A percentile compares a stretch with the other conserved stretches of the same genome.
phyloP scores from a whole-genome alignment of 805 yeast genomes.

The Candida fluviatilis region DNA sequence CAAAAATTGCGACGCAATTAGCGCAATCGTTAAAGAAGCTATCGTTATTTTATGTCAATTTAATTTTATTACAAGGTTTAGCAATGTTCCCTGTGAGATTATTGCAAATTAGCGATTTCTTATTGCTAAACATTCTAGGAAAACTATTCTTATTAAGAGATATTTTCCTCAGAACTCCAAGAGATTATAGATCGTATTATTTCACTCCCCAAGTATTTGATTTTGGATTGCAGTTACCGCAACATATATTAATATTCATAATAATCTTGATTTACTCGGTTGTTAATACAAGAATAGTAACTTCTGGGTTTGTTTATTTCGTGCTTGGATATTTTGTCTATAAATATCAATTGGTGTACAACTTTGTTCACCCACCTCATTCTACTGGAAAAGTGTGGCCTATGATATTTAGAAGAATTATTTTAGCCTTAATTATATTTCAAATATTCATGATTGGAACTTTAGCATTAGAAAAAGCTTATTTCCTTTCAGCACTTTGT shows the following conservation, averaged over 20 bases:
- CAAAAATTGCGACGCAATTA: conserved; percentile 79
- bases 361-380: conserved; percentile 93
- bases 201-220: conserved; percentile 86
- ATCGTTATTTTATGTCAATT: conserved; percentile 85
- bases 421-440: conserved; percentile 75
- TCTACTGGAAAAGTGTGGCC: conserved; percentile 98
- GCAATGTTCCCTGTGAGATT: conserved; percentile 89
- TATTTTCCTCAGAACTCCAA: conserved; percentile 59
- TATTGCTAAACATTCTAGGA: conserved; percentile 59
- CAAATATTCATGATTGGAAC: conserved; percentile 94
- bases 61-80: conserved; percentile 73
- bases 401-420: conserved; percentile 73
- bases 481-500: conserved; percentile 43
- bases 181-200: conserved; percentile 71
- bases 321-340: conserved; percentile 81
- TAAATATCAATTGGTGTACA: conserved; percentile 85
- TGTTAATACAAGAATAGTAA: conserved; percentile 79
- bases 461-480: conserved; percentile 63
- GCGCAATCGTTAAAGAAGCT: conserved; percentile 78
- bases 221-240: conserved; percentile 88
- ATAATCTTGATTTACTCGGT: conserved; percentile 86
- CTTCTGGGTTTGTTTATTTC: conserved; percentile 82
- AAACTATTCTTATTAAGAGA: conserved; percentile 49
- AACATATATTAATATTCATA: conserved; percentile 79
- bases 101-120: conserved; percentile 57